These are phyloP conservation scores for Thielaviopsis populi DNA, from an alignment of 2,329 filamentous ascomycete species.

Conservation along the genomic window DNA sequence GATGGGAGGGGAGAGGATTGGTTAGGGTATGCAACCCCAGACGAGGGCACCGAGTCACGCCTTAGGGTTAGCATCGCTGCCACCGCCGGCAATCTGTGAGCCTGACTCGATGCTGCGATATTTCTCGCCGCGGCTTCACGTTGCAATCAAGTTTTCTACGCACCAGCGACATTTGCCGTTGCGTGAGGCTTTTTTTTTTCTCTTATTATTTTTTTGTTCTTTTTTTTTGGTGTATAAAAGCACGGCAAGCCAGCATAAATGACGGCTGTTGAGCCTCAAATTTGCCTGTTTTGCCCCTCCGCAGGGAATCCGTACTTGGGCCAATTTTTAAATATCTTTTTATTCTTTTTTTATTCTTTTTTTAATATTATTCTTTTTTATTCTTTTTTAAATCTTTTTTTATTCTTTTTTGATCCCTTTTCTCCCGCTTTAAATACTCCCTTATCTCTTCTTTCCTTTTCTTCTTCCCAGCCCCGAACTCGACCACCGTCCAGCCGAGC, in stretches of 20 bases:
- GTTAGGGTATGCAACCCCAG: neutral
- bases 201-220: no score
- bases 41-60: no score
- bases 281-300: neutral
- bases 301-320: neutral
- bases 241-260: no score
- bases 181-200: neutral
- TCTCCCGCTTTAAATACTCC: neutral
- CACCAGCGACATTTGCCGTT: neutral
- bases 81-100: no score
- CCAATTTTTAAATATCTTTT: constrained; percentile 1
- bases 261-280: neutral
- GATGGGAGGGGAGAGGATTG: neutral
- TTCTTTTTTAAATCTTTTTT: neutral
- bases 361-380: neutral
- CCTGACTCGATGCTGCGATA: no score
- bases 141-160: neutral
- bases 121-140: neutral
- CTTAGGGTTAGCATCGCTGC: neutral
- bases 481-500: neutral
- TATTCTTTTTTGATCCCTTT: neutral
- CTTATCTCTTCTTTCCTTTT: neutral
- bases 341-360: neutral
- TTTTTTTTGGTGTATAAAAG: no score
- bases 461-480: neutral